Percentiles rank a stretch among this genome's conserved stretches.
phyloP scores from a whole-genome alignment of 2,329 filamentous ascomycete species.

The Chlorencoelia australis region DNA sequence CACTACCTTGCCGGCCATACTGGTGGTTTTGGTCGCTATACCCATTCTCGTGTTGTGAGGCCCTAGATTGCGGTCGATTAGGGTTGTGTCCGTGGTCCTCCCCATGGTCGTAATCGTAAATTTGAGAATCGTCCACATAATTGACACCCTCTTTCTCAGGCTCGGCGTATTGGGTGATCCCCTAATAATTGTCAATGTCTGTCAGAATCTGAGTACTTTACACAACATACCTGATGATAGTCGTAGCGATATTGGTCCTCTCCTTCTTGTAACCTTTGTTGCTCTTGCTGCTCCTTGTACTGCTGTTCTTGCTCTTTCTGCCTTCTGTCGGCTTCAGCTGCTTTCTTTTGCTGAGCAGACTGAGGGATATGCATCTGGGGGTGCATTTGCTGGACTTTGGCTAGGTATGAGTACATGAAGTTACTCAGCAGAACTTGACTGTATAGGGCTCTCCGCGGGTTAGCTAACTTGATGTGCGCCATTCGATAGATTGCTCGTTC shows the following conservation, averaged over 20 bases:
- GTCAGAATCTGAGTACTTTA: background rate
- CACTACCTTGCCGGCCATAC: constrained; percentile 20
- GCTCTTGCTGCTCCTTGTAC: constrained; percentile 24
- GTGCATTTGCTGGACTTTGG: constrained; percentile 98
- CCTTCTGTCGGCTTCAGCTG: constrained; percentile 45
- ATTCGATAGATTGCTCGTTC: constrained; percentile 96
- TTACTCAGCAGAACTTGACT: constrained; percentile 96
- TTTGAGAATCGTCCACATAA: constrained; percentile 39
- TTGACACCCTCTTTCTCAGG: constrained; percentile 29
- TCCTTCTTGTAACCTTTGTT: constrained; percentile 26
- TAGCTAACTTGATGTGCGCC: constrained; percentile 98
- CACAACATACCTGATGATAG: constrained; percentile 26
- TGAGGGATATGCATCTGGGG: constrained; percentile 88
- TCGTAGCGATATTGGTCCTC: constrained; percentile 27
- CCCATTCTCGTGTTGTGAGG: constrained; percentile 25
- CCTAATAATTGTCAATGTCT: constrained; percentile 18
- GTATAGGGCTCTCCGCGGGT: constrained; percentile 80
- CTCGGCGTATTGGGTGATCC: constrained; percentile 28
- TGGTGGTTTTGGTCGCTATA: constrained; percentile 25
- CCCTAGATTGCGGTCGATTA: constrained; percentile 26
- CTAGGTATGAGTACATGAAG: constrained; percentile 99
- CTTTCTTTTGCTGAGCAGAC: constrained; percentile 61
- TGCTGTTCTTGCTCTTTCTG: constrained; percentile 32
- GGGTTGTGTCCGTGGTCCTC: constrained; percentile 27
- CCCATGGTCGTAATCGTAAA: constrained; percentile 38